Conservation (phyloP, 73 alveolate genomes). For the Blepharisma japonicum region DNA sequence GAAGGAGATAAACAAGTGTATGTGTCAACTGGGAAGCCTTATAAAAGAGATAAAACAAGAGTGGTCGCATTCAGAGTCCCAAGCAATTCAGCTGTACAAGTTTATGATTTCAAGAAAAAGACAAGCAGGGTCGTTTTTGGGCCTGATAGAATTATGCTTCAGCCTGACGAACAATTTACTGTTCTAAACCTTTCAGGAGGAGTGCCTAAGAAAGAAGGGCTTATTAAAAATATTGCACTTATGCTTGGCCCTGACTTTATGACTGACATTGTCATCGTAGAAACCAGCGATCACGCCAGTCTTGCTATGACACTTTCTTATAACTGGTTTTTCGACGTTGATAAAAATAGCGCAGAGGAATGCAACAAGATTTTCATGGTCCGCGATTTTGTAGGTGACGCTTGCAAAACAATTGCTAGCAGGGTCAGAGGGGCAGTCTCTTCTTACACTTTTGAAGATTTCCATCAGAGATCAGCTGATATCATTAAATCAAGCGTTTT, state of each 20-base stretch:
- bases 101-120: conserved; percentile 66
- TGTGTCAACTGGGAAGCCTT: conserved; percentile 36
- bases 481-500: conserved; percentile 57
- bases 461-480: conserved; percentile 56
- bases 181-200: conserved; percentile 68
- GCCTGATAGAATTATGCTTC: conserved; percentile 75
- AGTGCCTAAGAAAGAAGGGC: conserved; percentile 57
- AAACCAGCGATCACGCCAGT: conserved; percentile 84
- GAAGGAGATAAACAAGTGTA: conserved; percentile 5
- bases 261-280: conserved; percentile 67
- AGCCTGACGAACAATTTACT: conserved; percentile 77
- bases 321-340: conserved; percentile 66
- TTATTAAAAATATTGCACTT: conserved; percentile 46
- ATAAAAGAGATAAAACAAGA: conserved; percentile 44
- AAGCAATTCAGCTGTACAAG: conserved; percentile 68
- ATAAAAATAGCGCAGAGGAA: conserved; percentile 42
- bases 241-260: conserved; percentile 72
- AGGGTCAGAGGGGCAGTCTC: conserved; percentile 83
- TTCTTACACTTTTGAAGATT: conserved; percentile 58
- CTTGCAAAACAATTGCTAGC: conserved; percentile 75
- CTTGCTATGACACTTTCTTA: conserved; percentile 57
- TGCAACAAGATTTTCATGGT: conserved; percentile 59
- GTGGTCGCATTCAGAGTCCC: conserved; percentile 71
- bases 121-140: conserved; percentile 67
- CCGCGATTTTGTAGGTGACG: conserved; percentile 76